These are phyloP conservation scores for Albophoma yamanashiensis DNA, from an alignment of 2,329 filamentous ascomycete genomes.

Conservation along the genomic window DNA sequence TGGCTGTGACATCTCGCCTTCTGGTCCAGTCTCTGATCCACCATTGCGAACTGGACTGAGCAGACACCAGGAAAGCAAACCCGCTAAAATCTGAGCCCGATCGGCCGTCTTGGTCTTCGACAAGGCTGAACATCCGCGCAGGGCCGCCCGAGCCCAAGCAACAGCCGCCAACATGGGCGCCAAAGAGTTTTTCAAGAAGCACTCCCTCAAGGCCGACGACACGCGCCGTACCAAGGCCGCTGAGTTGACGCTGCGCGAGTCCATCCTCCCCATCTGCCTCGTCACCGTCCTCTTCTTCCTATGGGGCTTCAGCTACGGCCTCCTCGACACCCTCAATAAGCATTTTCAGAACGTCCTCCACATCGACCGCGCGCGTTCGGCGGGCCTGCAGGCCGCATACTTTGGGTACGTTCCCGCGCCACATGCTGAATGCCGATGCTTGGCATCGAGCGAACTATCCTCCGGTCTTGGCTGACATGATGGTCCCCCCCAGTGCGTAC, in stretches of 20 bases:
- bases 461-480: not conserved
- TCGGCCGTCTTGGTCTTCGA: not conserved
- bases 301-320: slow-evolving; percentile 35
- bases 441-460: not conserved
- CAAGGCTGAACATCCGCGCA: not conserved
- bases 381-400: slow-evolving; percentile 39
- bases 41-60: not conserved
- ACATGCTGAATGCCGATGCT: not conserved
- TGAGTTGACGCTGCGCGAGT: slow-evolving; percentile 54
- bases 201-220: slow-evolving; percentile 33
- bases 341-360: slow-evolving; percentile 36
- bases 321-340: slow-evolving; percentile 37
- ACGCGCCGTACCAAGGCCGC: slow-evolving; percentile 29
- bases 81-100: not conserved
- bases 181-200: slow-evolving; percentile 31
- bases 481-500: slow-evolving; percentile 39
- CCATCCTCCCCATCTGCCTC: slow-evolving; percentile 53
- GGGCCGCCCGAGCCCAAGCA: not conserved
- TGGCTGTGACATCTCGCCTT: not conserved
- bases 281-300: slow-evolving; percentile 35
- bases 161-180: slow-evolving; percentile 22
- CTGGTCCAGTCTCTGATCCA: not conserved
- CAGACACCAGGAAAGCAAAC: not conserved
- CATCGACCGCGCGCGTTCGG: slow-evolving; percentile 31
- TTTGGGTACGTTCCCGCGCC: slow-evolving; percentile 36